These are phyloP conservation scores for Leccinum rimulosum DNA, from an alignment of 768 basidiomycete species.

Conservation along the genomic window DNA sequence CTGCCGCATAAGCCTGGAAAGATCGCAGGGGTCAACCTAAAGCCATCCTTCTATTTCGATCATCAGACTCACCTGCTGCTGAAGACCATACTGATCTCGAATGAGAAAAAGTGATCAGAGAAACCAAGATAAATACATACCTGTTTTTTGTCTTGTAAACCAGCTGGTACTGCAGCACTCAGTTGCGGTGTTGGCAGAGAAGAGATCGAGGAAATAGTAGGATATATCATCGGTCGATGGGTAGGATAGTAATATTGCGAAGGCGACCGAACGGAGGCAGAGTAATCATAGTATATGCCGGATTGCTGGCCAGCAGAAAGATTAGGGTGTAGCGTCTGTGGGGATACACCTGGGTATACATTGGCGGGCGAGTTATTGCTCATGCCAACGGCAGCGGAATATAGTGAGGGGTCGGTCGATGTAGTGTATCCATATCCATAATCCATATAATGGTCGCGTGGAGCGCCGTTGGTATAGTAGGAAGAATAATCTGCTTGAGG, in stretches of 20 bases:
- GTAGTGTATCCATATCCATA: slow-evolving; percentile 57
- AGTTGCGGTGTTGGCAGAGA: slow-evolving; percentile 53
- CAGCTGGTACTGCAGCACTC: slow-evolving; percentile 37
- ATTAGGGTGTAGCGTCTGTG: slow-evolving; percentile 43
- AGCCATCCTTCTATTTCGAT: background rate
- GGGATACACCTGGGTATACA: slow-evolving; percentile 48
- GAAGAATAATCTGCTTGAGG: slow-evolving; percentile 56
- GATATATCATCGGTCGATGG: slow-evolving; percentile 59
- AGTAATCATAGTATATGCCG: slow-evolving; percentile 59
- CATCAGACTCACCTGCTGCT: slow-evolving; percentile 43
- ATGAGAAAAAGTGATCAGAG: slow-evolving; percentile 10
- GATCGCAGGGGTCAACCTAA: background rate
- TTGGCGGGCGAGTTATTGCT: slow-evolving; percentile 42
- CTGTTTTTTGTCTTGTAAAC: slow-evolving; percentile 58
- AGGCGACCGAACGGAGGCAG: slow-evolving; percentile 43
- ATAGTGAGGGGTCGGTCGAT: slow-evolving; percentile 49
- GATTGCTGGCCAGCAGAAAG: slow-evolving; percentile 45
- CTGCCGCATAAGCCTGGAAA: slow-evolving; percentile 39
- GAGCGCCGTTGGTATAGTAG: slow-evolving; percentile 53
- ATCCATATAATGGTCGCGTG: slow-evolving; percentile 51
- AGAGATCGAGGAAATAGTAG: slow-evolving; percentile 48
- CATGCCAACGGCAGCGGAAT: slow-evolving; percentile 45
- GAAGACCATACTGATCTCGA: slow-evolving; percentile 39
- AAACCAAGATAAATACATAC: slow-evolving; percentile 33
- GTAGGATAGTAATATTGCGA: slow-evolving; percentile 63